Conservation (phyloP, 371 early-diverging fungal genomes). For the Mucor lusitanicus region DNA sequence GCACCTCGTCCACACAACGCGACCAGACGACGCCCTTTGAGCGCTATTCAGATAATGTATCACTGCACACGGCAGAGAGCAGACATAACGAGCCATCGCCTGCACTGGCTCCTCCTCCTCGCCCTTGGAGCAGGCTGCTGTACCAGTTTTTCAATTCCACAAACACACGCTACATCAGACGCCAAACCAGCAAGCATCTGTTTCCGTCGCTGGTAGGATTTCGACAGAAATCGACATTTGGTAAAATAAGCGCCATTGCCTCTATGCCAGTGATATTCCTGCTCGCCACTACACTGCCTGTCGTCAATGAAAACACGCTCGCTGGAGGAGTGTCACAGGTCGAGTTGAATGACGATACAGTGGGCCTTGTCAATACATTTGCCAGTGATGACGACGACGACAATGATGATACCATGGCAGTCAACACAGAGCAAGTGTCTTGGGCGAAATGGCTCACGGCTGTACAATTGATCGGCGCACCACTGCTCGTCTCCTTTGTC, state of each 20-base stretch:
- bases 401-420: no score
- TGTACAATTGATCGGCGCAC: constrained; percentile 40
- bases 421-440: constrained; percentile 4
- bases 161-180: not conserved
- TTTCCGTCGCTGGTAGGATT: constrained; percentile 61
- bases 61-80: constrained; percentile 24
- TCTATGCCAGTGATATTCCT: constrained; percentile 59
- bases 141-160: constrained; percentile 5
- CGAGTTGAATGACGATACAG: constrained; percentile 29
- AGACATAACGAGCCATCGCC: not conserved
- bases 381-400: constrained; percentile 6
- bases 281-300: constrained; percentile 59
- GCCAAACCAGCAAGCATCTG: constrained; percentile 26
- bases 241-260: constrained; percentile 53
- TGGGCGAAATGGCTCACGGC: constrained; percentile 57
- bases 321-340: not conserved
- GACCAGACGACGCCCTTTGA: not conserved
- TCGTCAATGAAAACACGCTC: constrained; percentile 48
- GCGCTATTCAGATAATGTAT: constrained; percentile 18
- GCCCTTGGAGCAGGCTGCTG: not conserved
- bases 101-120: not conserved
- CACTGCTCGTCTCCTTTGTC: constrained; percentile 39
- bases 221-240: constrained; percentile 49
- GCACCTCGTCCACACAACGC: no score
- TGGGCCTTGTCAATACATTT: constrained; percentile 26